phyloP scores from a whole-genome alignment of 2,329 filamentous ascomycete species.

The Helotiales sp. region DNA sequence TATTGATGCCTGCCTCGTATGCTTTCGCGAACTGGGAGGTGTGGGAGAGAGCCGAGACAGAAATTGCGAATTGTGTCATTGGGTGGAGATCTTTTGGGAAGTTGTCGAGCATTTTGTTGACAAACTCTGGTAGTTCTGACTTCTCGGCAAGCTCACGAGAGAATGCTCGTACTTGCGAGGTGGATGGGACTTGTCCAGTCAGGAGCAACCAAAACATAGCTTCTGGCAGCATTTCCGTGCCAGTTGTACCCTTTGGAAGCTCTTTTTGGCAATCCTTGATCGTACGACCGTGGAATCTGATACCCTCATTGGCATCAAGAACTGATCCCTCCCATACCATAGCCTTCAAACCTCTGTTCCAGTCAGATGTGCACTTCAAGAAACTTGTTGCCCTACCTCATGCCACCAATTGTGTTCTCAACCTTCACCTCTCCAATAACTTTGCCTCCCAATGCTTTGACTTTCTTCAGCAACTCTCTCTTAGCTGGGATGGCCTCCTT shows the following conservation, averaged over 20 bases:
- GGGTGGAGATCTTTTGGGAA: conserved; percentile 92
- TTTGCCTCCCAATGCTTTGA: conserved; percentile 84
- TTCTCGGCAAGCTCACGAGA: conserved; percentile 88
- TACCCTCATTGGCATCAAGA: conserved; percentile 94
- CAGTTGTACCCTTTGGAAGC: conserved; percentile 88
- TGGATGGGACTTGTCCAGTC: conserved; percentile 88
- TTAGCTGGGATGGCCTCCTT: conserved; percentile 87
- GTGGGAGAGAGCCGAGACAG: conserved; percentile 94
- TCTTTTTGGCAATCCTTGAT: conserved; percentile 97
- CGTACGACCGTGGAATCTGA: conserved; percentile 95
- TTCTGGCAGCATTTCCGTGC: conserved; percentile 97
- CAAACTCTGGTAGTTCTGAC: conserved; percentile 79
- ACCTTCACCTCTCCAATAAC: conserved; percentile 91
- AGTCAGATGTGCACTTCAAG: conserved; percentile 28
- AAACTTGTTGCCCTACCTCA: conserved; percentile 62
- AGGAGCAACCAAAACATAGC: conserved; percentile 99
- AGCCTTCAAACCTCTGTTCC: conserved; percentile 78
- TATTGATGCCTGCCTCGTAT: conserved; percentile 89
- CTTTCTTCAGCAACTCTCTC: conserved; percentile 89
- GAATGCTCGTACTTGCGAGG: conserved; percentile 78
- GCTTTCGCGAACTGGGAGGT: conserved; percentile 92
- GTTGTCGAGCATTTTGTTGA: conserved; percentile 84
- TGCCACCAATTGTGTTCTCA: conserved; percentile 91
- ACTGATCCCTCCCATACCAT: conserved; percentile 99
- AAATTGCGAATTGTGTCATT: conserved; percentile 97